Percentiles rank a stretch among this genome's conserved stretches.
Evolutionary conservation across 2,329 filamentous ascomycete species (phyloP).

Genomic region (Pseudomassariella vexata): DNA sequence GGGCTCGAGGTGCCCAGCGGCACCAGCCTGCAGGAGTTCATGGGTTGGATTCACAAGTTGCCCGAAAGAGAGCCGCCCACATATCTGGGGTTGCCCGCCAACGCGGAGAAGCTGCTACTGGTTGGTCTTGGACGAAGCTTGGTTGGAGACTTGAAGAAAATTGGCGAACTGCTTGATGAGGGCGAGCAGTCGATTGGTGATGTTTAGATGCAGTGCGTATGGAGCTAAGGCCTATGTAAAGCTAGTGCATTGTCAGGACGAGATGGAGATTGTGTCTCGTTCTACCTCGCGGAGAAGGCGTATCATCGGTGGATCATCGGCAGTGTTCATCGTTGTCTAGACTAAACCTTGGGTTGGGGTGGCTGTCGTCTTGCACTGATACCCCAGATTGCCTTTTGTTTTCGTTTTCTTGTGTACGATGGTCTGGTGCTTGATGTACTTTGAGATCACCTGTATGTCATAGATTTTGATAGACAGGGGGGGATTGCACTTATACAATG

Average conservation of each 20-base stretch:
- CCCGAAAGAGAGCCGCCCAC: slow-evolving; percentile 95
- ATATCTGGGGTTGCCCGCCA: slow-evolving; percentile 87
- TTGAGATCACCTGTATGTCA: no score
- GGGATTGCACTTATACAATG: no score
- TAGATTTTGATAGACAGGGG: no score
- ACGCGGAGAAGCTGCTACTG: slow-evolving; percentile 91
- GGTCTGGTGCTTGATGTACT: no score
- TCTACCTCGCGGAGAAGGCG: no score
- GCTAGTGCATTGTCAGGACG: not conserved
- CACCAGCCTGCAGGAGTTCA: slow-evolving; percentile 80
- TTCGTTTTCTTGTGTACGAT: slow-evolving; percentile 1
- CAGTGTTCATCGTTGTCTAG: not conserved
- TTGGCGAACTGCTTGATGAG: slow-evolving; percentile 86
- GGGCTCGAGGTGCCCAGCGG: slow-evolving; percentile 70
- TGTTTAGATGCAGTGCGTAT: slow-evolving; percentile 18
- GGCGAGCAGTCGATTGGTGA: slow-evolving; percentile 85
- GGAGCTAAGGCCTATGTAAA: not conserved
- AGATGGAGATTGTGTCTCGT: no score
- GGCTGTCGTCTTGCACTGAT: slow-evolving; percentile 1
- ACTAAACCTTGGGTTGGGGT: not conserved
- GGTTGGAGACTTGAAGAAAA: slow-evolving; percentile 76
- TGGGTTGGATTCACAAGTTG: slow-evolving; percentile 82
- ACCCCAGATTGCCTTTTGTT: slow-evolving; percentile 2
- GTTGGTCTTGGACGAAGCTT: slow-evolving; percentile 82
- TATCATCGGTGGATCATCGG: no score